phyloP scores from a whole-genome alignment of 2,329 filamentous ascomycete genomes.

The Ophiobolus disseminans region DNA sequence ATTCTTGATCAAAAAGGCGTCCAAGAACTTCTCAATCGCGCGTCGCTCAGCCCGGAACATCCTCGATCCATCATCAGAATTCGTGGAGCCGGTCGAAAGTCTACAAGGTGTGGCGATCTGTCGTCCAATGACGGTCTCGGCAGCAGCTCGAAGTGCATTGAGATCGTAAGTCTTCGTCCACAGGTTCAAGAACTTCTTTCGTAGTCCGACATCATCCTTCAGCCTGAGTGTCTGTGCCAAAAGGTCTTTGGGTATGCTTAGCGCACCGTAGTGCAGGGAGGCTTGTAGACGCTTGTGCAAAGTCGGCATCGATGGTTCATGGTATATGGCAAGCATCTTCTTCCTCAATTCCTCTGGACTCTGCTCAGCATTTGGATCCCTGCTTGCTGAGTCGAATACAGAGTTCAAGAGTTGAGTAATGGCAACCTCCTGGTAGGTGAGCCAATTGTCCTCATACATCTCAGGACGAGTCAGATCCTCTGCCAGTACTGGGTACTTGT shows the following conservation, averaged over 20 bases:
- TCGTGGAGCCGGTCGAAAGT: slow-evolving; percentile 46
- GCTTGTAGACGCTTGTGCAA: slow-evolving; percentile 66
- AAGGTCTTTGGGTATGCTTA: slow-evolving; percentile 63
- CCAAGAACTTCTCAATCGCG: slow-evolving; percentile 60
- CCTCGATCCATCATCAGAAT: slow-evolving; percentile 45
- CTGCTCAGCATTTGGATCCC: slow-evolving; percentile 36
- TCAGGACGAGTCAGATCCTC: slow-evolving; percentile 64
- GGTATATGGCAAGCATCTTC: slow-evolving; percentile 62
- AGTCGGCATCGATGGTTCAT: slow-evolving; percentile 57
- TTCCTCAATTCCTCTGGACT: slow-evolving; percentile 51
- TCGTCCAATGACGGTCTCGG: slow-evolving; percentile 67
- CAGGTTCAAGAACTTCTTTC: slow-evolving; percentile 63
- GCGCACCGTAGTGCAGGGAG: slow-evolving; percentile 63
- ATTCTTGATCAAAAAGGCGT: slow-evolving; percentile 65
- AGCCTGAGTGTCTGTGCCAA: slow-evolving; percentile 56
- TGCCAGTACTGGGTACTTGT: slow-evolving; percentile 59
- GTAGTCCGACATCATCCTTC: slow-evolving; percentile 64
- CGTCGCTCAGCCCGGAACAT: slow-evolving; percentile 49
- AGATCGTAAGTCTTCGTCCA: slow-evolving; percentile 66
- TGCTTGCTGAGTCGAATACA: slow-evolving; percentile 55
- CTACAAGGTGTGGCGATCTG: slow-evolving; percentile 50
- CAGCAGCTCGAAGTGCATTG: slow-evolving; percentile 58
- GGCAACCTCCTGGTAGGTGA: slow-evolving; percentile 66
- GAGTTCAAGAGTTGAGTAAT: slow-evolving; percentile 67
- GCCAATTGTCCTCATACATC: slow-evolving; percentile 69